Evolutionary conservation across 768 basidiomycete species (phyloP).

Genomic region (Phanerochaete sordida): DNA sequence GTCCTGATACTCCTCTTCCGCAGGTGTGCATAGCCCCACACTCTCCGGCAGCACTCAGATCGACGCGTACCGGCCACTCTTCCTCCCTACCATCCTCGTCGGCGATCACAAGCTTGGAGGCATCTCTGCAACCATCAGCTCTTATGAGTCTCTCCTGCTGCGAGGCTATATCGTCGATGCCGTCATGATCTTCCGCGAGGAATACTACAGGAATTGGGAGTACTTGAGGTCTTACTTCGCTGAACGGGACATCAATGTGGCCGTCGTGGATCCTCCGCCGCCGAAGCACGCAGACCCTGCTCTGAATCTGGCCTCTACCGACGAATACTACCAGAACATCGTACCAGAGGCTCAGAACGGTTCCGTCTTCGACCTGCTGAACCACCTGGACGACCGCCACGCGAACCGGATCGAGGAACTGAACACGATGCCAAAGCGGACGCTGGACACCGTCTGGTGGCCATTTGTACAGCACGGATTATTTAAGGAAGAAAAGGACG

Average conservation of each 20-base stretch:
- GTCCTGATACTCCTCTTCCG: constrained; percentile 1
- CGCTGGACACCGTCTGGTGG: constrained; percentile 88
- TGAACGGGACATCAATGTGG: constrained; percentile 59
- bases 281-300: constrained; percentile 35
- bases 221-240: constrained; percentile 79
- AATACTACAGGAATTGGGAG: constrained; percentile 84
- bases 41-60: constrained; percentile 79
- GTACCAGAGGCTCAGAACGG: constrained; percentile 31
- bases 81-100: constrained; percentile 82
- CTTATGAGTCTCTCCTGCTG: constrained; percentile 88
- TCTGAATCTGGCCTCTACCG: constrained; percentile 50
- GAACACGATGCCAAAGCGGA: constrained; percentile 72
- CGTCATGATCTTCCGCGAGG: constrained; percentile 78
- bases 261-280: constrained; percentile 58
- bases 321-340: constrained; percentile 68
- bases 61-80: constrained; percentile 82
- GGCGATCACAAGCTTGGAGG: constrained; percentile 91
- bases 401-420: constrained; percentile 64
- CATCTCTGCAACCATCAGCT: constrained; percentile 88
- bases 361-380: constrained; percentile 45
- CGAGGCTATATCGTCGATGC: constrained; percentile 88
- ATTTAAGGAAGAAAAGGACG: constrained; percentile 62
- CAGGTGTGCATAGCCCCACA: constrained; percentile 91
- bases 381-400: constrained; percentile 64
- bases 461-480: constrained; percentile 92